A percentile compares a stretch with the other conserved stretches of the same genome.
Evolutionary conservation across 1,284 basidiomycete species (phyloP).

Genomic region (Lentinula novae-zelandiae): DNA sequence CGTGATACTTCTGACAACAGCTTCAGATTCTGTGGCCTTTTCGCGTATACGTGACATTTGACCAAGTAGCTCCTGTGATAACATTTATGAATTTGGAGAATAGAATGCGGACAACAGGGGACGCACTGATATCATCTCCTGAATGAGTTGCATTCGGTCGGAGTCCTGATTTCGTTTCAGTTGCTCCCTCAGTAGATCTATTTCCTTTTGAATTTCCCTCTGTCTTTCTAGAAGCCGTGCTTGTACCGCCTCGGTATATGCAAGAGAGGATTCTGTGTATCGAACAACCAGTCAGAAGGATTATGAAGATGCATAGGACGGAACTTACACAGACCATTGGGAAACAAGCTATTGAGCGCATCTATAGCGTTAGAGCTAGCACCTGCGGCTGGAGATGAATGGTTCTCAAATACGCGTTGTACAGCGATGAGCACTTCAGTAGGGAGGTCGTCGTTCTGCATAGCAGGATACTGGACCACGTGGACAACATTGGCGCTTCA

Average conservation of each 20-base stretch:
- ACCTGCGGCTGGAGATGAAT: conserved; percentile 41
- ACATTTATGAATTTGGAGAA: not conserved
- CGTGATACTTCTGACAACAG: conserved; percentile 93
- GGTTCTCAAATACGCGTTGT: conserved; percentile 59
- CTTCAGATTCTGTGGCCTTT: conserved; percentile 94
- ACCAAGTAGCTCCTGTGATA: conserved; percentile 75
- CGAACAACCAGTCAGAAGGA: not conserved
- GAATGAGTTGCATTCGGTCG: conserved; percentile 80
- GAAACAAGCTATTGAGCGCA: conserved; percentile 71
- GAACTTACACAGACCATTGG: conserved; percentile 54
- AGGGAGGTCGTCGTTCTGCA: conserved; percentile 50
- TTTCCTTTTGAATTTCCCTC: conserved; percentile 65
- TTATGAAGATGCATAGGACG: not conserved
- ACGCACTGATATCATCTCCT: conserved; percentile 87
- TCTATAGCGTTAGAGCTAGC: conserved; percentile 55
- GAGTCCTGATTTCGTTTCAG: conserved; percentile 78
- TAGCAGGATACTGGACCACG: conserved; percentile 14
- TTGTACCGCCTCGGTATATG: conserved; percentile 61
- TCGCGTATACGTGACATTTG: conserved; percentile 94
- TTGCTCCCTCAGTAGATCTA: conserved; percentile 63
- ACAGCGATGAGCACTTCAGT: conserved; percentile 65
- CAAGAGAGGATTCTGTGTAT: conserved; percentile 60
- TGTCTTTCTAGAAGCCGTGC: conserved; percentile 58
- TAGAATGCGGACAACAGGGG: not conserved
- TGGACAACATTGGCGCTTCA: not conserved